Evolutionary conservation across 2,329 filamentous ascomycete genomes (phyloP).

Genomic region (Cladosporium oxysporum): DNA sequence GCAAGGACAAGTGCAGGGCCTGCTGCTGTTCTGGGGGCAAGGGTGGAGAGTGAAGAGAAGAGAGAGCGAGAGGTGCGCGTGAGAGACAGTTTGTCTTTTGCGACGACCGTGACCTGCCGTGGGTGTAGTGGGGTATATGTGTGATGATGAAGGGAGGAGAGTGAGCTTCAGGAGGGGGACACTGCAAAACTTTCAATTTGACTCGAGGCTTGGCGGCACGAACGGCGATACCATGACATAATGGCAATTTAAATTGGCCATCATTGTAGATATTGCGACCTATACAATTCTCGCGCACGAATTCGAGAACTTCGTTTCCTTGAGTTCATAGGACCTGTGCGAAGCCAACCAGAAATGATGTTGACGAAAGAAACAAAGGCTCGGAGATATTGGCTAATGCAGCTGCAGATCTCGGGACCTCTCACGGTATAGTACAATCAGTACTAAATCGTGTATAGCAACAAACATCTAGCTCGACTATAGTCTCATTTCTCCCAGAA

Average conservation of each 20-base stretch:
- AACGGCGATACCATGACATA: neutral
- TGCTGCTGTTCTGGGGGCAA: constrained; percentile 36
- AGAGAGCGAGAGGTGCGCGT: constrained; percentile 29
- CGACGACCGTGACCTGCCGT: constrained; percentile 37
- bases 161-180: constrained; percentile 10
- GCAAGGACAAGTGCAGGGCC: constrained; percentile 35
- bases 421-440: too few species aligned
- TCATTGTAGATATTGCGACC: neutral
- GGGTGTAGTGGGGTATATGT: constrained; percentile 17
- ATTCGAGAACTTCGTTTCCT: neutral
- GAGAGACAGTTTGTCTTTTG: constrained; percentile 32
- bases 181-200: neutral
- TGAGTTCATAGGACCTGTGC: neutral
- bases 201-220: neutral
- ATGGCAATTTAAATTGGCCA: neutral
- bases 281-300: neutral
- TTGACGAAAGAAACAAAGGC: too few species aligned
- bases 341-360: neutral
- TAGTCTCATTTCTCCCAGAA: neutral
- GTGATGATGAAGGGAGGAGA: constrained; percentile 13
- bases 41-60: constrained; percentile 27
- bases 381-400: neutral
- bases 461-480: neutral
- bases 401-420: neutral
- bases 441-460: too few species aligned